Conservation (phyloP, 352 stramenopile species). For the Globisporangium orthogonon region DNA sequence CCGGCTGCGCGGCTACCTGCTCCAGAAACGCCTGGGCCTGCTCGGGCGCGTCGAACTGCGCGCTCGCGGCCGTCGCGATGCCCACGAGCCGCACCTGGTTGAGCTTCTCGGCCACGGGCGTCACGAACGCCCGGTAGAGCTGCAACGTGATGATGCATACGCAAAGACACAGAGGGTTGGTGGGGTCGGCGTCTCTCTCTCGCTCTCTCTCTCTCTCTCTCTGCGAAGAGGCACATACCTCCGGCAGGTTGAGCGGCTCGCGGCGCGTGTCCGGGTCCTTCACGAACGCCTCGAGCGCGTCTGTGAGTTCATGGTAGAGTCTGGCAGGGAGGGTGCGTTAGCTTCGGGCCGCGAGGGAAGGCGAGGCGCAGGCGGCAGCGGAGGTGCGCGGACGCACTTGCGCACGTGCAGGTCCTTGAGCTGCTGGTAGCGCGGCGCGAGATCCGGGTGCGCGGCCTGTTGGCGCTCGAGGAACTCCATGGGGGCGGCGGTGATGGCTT, state of each 20-base stretch:
- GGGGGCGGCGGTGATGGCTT: conserved; percentile 2
- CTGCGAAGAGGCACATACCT: conserved; percentile 11
- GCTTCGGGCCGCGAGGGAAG: background rate
- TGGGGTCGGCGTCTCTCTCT: no score
- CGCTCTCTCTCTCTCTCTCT: no score
- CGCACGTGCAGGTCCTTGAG: conserved; percentile 87
- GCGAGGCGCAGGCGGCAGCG: background rate
- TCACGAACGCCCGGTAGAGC: conserved; percentile 94
- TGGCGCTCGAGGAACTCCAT: conserved; percentile 89
- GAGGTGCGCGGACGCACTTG: conserved; percentile 47
- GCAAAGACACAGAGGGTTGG: no score
- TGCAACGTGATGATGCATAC: conserved; percentile 9
- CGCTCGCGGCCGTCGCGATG: conserved; percentile 90
- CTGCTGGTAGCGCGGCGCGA: conserved; percentile 89
- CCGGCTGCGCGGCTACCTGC: conserved; percentile 45
- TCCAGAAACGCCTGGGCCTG: conserved; percentile 73
- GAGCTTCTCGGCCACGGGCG: conserved; percentile 92
- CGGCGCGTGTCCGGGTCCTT: conserved; percentile 65
- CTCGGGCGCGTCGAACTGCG: conserved; percentile 52
- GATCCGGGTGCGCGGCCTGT: conserved; percentile 85
- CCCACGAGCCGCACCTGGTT: conserved; percentile 93
- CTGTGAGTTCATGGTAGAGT: conserved; percentile 97
- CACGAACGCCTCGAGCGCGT: conserved; percentile 90
- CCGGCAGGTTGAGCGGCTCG: conserved; percentile 43
- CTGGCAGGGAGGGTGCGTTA: conserved; percentile 30